These are phyloP conservation scores for Boletellus sp. DNA, from an alignment of 768 basidiomycete genomes.

Conservation along the genomic window DNA sequence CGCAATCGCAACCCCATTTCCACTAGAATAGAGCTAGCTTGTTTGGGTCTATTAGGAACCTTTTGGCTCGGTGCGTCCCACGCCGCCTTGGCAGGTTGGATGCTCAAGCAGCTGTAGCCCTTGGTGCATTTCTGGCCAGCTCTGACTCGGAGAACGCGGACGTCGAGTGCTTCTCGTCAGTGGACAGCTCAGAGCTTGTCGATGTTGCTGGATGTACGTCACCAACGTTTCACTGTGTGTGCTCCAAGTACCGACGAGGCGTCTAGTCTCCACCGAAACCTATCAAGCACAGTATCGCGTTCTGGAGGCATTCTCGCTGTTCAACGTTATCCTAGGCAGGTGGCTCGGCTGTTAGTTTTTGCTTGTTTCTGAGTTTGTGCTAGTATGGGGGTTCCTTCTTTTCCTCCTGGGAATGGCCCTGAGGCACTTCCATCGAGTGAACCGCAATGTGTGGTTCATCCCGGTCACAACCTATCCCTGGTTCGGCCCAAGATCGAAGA, in stretches of 20 bases:
- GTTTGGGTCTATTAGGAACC: constrained; percentile 64
- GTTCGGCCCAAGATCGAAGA: constrained; percentile 47
- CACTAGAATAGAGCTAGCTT: constrained; percentile 71
- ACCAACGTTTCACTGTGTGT: constrained; percentile 1
- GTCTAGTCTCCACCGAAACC: constrained; percentile 73
- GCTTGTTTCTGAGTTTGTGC: constrained; percentile 12
- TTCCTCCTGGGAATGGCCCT: constrained; percentile 44
- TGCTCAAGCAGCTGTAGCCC: constrained; percentile 43
- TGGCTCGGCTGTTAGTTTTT: constrained; percentile 3
- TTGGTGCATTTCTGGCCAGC: constrained; percentile 67
- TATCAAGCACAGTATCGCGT: constrained; percentile 89
- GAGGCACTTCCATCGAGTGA: constrained; percentile 41
- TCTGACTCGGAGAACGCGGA: constrained; percentile 78
- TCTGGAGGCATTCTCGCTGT: constrained; percentile 72
- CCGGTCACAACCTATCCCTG: constrained; percentile 71
- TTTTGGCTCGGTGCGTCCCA: constrained; percentile 70
- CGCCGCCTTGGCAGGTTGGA: background rate
- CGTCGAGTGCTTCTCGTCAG: constrained; percentile 74
- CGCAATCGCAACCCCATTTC: constrained; percentile 73
- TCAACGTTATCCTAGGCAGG: constrained; percentile 71
- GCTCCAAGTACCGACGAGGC: background rate
- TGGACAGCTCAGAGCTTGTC: constrained; percentile 48
- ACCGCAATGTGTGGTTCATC: constrained; percentile 58
- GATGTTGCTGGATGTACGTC: constrained; percentile 65
- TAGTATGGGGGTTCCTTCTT: constrained; percentile 48